A percentile compares a stretch with the other conserved stretches of the same genome.
phyloP scores from a whole-genome alignment of 2,329 filamentous ascomycete genomes.

The Cercospora sp. region DNA sequence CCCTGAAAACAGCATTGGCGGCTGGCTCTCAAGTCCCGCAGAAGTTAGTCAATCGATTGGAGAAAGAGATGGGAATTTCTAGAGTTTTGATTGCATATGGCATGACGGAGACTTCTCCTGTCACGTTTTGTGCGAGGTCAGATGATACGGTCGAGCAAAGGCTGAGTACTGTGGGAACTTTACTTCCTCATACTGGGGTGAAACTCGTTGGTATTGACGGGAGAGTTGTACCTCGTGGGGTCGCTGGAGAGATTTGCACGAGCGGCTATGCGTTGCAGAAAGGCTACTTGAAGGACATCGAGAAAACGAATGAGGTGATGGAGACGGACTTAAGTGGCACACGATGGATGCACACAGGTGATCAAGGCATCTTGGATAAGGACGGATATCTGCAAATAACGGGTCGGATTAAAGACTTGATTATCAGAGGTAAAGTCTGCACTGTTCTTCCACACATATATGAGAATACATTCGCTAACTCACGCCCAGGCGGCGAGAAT shows the following conservation, averaged over 20 bases:
- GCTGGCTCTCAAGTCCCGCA: neutral
- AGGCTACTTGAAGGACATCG: neutral
- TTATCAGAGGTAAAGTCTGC: neutral
- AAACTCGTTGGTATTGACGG: neutral
- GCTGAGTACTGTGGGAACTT: neutral
- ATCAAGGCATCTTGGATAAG: neutral
- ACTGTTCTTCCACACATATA: too few relatives aligned
- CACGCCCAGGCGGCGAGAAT: neutral
- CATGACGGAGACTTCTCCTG: neutral
- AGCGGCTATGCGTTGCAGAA: neutral
- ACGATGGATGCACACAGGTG: neutral
- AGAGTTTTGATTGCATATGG: neutral
- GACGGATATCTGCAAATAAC: neutral
- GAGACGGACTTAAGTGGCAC: neutral
- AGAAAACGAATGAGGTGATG: neutral
- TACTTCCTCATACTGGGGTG: neutral
- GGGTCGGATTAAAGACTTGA: neutral
- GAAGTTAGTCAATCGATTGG: neutral
- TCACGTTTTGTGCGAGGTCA: neutral
- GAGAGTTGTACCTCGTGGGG: neutral
- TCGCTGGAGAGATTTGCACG: neutral
- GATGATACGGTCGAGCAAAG: neutral
- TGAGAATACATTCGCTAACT: neutral
- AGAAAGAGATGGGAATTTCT: neutral
- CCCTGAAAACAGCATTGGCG: neutral